Conservation (phyloP, 1,284 basidiomycete genomes). For the Trametes hirsuta region DNA sequence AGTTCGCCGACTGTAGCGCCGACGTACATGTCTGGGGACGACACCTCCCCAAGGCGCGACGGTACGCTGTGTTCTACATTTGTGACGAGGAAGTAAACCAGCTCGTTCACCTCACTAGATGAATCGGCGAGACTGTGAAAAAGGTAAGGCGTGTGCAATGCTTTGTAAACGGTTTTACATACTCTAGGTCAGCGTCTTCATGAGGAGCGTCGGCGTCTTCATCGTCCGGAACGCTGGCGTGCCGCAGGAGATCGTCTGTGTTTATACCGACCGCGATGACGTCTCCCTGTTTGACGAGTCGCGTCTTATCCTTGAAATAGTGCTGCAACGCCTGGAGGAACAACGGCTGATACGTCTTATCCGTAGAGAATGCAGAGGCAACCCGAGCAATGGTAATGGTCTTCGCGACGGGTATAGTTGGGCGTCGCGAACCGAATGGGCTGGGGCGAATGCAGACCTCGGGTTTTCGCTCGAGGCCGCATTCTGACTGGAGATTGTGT, state of each 20-base stretch:
- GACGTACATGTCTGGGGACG: constrained; percentile 47
- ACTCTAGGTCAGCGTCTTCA: constrained; percentile 22
- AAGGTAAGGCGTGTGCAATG: not conserved
- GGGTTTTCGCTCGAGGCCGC: constrained; percentile 25
- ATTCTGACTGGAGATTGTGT: constrained; percentile 48
- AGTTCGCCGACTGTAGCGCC: constrained; percentile 66
- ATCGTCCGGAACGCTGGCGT: constrained; percentile 30
- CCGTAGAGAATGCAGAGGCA: constrained; percentile 78
- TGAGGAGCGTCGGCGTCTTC: constrained; percentile 36
- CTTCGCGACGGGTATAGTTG: constrained; percentile 72
- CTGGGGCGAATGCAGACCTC: constrained; percentile 47
- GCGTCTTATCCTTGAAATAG: constrained; percentile 63
- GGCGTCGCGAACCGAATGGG: constrained; percentile 57
- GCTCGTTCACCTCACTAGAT: constrained; percentile 32
- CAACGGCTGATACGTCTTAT: constrained; percentile 72
- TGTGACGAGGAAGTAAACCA: constrained; percentile 81
- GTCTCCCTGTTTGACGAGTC: constrained; percentile 82
- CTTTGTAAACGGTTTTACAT: not conserved
- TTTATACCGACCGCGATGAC: constrained; percentile 77
- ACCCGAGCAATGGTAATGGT: constrained; percentile 83
- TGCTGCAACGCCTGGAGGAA: constrained; percentile 72
- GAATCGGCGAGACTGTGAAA: constrained; percentile 13
- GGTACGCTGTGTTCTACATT: constrained; percentile 71
- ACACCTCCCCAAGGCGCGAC: constrained; percentile 35
- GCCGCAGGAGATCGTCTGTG: constrained; percentile 44